phyloP scores from a whole-genome alignment of 2,329 filamentous ascomycete species.

The Scedosporium dehoogii region DNA sequence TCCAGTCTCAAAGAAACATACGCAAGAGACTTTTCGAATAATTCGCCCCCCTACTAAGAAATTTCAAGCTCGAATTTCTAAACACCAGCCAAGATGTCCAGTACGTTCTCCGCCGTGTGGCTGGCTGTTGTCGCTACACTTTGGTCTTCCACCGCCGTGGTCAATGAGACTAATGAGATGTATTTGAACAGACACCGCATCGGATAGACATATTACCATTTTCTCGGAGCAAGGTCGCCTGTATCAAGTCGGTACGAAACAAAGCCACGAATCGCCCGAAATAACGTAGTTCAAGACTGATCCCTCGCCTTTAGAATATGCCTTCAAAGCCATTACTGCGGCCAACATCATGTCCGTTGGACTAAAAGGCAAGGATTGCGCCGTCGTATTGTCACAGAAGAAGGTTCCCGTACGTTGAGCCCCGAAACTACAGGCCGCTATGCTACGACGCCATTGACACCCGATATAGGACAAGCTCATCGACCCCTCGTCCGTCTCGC shows the following conservation, averaged over 20 bases:
- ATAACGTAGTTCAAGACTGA: background rate
- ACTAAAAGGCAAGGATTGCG: slow-evolving; percentile 91
- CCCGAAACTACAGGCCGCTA: background rate
- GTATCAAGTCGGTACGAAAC: slow-evolving; percentile 92
- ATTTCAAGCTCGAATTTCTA: background rate
- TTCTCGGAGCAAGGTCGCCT: slow-evolving; percentile 97
- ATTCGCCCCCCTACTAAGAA: background rate
- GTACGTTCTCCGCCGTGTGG: slow-evolving; percentile 22
- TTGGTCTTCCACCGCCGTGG: slow-evolving; percentile 5
- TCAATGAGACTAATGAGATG: slow-evolving; percentile 42
- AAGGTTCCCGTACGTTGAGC: slow-evolving; percentile 79
- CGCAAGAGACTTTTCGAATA: background rate
- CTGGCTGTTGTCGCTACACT: slow-evolving; percentile 4
- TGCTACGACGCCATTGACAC: slow-evolving; percentile 12
- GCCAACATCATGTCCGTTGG: slow-evolving; percentile 98
- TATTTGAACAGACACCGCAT: slow-evolving; percentile 49
- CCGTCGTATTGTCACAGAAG: slow-evolving; percentile 96
- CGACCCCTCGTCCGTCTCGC: slow-evolving; percentile 90
- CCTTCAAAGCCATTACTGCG: slow-evolving; percentile 98
- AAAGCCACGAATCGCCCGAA: background rate
- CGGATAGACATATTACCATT: slow-evolving; percentile 98
- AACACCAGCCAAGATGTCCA: slow-evolving; percentile 37
- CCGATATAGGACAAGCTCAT: slow-evolving; percentile 85
- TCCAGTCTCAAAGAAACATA: background rate
- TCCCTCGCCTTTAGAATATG: slow-evolving; percentile 66